Base-by-base conservation (phyloP, 495 filamentous ascomycete genomes). In the Usnea hakonensis region DNA sequence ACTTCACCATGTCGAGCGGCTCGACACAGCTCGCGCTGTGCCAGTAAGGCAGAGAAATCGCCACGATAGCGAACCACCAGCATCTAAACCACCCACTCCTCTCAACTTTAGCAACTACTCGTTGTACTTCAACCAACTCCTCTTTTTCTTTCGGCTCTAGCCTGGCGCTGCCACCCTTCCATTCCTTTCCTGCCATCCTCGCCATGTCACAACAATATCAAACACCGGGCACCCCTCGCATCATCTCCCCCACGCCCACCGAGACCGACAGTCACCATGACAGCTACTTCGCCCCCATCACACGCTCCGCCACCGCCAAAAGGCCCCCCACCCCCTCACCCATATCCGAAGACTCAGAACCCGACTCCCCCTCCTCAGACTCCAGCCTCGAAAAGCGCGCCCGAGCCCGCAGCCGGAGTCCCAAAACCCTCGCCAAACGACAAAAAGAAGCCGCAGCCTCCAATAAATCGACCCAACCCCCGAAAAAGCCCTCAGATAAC, bases 191-290 rank as follows among this genome's bases (percentile, higher is more conserved):
- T 16, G 0, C 53, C 17, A 23, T 55, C 17, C 21, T 53, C 50
- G 65, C 66, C 32, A 85, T 83, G 81, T 69, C 82, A 48, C 76
- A 74, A 40, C 69, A 74, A 62, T 71, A 70, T 52, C 68, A 74
- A 56, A 75, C 86, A 36, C 87, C 87, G 57, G 78, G 81, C 56
- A 86, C 83, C 61, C 87, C 87, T 64, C 83, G 86, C 66, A 82
- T 90, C 66, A 88, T 86, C 62, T 88, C 87, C 30, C 87, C 87
- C 21, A 84, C 85, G 26, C 86, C 86, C 58, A 81, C 86, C 2
- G 79, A 84, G 17, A 84, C 85, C 58, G 85, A 88, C 55, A 68
- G 65, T 35, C 75, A 74, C 67, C 73, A 70, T 61, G 79, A 84
- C 63, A 75, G 72, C 41, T 88, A 87, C 70, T 76, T 76, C 61